These are phyloP conservation scores for Emericellopsis cladophorae DNA, from an alignment of 2,329 filamentous ascomycete species.

Conservation along the genomic window DNA sequence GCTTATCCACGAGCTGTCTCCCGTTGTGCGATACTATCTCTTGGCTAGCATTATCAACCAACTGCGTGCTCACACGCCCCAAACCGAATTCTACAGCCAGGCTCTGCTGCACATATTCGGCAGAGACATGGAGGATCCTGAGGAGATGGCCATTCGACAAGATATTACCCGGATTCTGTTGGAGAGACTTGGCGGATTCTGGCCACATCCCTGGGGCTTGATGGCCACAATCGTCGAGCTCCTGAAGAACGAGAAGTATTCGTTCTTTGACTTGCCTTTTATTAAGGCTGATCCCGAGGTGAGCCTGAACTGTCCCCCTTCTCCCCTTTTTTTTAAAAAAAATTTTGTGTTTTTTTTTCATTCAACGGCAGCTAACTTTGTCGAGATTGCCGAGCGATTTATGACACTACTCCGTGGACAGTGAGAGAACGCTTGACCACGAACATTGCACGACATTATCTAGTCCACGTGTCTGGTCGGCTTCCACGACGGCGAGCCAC, in stretches of 20 bases:
- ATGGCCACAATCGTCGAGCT: constrained; percentile 82
- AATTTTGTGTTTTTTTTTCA: background rate
- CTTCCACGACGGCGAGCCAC: background rate
- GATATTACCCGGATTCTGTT: constrained; percentile 82
- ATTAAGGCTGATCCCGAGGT: constrained; percentile 86
- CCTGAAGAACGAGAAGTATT: constrained; percentile 79
- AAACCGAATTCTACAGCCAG: constrained; percentile 89
- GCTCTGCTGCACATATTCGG: constrained; percentile 76
- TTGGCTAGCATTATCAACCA: constrained; percentile 81
- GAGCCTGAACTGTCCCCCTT: constrained; percentile 12
- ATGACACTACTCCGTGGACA: constrained; percentile 8
- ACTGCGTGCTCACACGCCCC: constrained; percentile 75
- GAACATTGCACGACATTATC: background rate
- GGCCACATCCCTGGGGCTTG: constrained; percentile 92
- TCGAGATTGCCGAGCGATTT: constrained; percentile 19
- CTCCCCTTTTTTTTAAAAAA: no score
- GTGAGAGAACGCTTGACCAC: background rate
- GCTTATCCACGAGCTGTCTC: constrained; percentile 60
- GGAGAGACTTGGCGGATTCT: constrained; percentile 77
- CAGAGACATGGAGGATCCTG: constrained; percentile 57
- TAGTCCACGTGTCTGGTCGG: background rate
- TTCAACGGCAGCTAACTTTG: background rate
- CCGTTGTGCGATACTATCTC: constrained; percentile 75
- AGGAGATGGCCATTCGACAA: constrained; percentile 74
- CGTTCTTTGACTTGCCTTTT: constrained; percentile 86